Evolutionary conservation across 2,329 filamentous ascomycete genomes (phyloP), one percentile per base, ranked within the genome.

Genomic region (Scortechinia acanthostroma): DNA sequence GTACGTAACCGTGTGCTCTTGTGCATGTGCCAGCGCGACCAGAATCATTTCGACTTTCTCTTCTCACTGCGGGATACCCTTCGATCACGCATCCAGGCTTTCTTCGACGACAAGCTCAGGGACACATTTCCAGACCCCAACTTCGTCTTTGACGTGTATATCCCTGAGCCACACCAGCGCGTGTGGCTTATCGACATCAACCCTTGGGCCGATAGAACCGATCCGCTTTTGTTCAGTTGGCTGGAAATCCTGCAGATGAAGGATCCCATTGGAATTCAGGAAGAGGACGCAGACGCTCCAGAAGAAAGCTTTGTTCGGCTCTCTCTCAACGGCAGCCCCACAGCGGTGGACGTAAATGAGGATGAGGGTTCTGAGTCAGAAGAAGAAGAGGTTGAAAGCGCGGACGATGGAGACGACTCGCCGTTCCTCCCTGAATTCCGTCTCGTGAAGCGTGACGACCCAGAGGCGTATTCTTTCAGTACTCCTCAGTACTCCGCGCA

Each of bases 161-260:
- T 88, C 3, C 83, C 83, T 2, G 56, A 61, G 42, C 61, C 59
- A 5, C 55, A 62, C 35, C 54, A 60, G 37, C 52, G 35, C 70
- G 74, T 47, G 72, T 78, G 85, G 2, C 62, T 88, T 15, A 71
- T 88, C 15, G 84, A 88, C 57, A 74, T 88, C 54, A 88, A 88
- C 50, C 83, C 84, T 0, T 88, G 82, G 78, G 83, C 83, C 2
- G 67, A 70, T 45, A 65, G 82, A 45, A 88, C 84, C 1, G 84
- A 88, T 61, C 78, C 83, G 1, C 55, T 88, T 4, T 64, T 86
- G 0, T 88, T 86, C 56, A 80, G 78, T 21, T 88, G 84, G 84
- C 55, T 83, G 49, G 83, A 88, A 55, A 65, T 88, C n/a, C 64
- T 88, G 48, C 73, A 68, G 0, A 72, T 85, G 66, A 66, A 74